phyloP scores from a whole-genome alignment of 2,329 filamentous ascomycete species.

The Blastomyces parvus region DNA sequence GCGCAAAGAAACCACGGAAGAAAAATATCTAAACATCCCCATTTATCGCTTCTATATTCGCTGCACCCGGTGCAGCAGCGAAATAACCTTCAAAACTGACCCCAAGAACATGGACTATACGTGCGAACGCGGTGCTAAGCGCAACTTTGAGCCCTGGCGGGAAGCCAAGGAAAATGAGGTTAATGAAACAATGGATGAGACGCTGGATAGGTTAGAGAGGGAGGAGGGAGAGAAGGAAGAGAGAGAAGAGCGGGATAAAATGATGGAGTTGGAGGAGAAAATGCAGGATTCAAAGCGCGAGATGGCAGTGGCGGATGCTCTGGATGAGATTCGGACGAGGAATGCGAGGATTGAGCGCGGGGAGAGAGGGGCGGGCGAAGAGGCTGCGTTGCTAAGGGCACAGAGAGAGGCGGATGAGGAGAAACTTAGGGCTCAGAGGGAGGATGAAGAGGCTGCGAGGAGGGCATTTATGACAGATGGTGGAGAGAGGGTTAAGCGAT shows the following conservation, averaged over 20 bases:
- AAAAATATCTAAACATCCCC: conserved; percentile 79
- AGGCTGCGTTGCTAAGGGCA: conserved; percentile 47
- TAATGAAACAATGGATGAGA: conserved; percentile 77
- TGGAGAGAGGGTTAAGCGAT: conserved; percentile 44
- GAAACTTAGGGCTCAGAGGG: conserved; percentile 56
- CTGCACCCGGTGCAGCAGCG: conserved; percentile 73
- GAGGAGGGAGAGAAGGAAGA: conserved; percentile 58
- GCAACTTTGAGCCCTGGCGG: conserved; percentile 91
- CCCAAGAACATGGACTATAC: conserved; percentile 87
- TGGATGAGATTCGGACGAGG: conserved; percentile 86
- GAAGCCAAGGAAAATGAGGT: conserved; percentile 47
- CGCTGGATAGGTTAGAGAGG: conserved; percentile 70
- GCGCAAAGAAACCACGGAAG: conserved; percentile 81
- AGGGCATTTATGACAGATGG: conserved; percentile 62
- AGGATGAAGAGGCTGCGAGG: conserved; percentile 73
- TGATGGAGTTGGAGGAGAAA: conserved; percentile 92
- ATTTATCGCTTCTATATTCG: conserved; percentile 87
- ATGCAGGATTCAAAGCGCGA: conserved; percentile 85
- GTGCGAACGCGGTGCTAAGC: conserved; percentile 70
- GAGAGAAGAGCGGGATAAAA: conserved; percentile 71
- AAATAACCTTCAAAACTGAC: conserved; percentile 91
- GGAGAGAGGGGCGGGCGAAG: conserved; percentile 54
- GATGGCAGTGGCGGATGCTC: conserved; percentile 91
- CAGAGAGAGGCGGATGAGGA: conserved; percentile 82
- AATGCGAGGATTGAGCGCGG: conserved; percentile 81